Conservation (phyloP, 306 rosid genomes). For the Quercus ilex region DNA sequence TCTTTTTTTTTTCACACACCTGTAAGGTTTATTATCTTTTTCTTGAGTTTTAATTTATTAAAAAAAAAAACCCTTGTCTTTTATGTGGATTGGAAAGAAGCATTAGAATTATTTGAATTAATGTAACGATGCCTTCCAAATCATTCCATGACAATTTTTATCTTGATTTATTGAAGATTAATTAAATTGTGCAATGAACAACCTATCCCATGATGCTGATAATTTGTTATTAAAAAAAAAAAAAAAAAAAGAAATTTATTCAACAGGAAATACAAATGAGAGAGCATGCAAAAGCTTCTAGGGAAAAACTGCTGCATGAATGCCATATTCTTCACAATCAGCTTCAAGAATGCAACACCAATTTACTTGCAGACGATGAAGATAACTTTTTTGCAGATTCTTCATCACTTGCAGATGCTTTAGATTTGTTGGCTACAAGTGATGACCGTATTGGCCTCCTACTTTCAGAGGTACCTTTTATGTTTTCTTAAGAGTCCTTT, state of each 20-base stretch:
- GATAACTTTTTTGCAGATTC: constrained; percentile 25
- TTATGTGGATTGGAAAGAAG: background rate
- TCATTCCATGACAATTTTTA: background rate
- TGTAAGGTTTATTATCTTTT: too few relatives aligned
- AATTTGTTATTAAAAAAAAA: constrained; percentile 4
- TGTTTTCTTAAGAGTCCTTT: constrained; percentile 2
- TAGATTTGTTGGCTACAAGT: constrained; percentile 51
- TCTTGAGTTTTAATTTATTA: too few relatives aligned
- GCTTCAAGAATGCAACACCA: constrained; percentile 65
- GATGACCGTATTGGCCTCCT: constrained; percentile 63
- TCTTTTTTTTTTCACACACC: too few relatives aligned
- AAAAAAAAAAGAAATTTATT: constrained; percentile 48
- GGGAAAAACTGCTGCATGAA: constrained; percentile 49
- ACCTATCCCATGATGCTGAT: constrained; percentile 12
- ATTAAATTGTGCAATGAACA: constrained; percentile 13
- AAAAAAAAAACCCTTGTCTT: too few relatives aligned
- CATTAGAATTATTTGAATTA: background rate
- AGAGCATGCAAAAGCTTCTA: constrained; percentile 45
- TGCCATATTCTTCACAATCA: constrained; percentile 55
- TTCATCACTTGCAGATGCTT: constrained; percentile 50
- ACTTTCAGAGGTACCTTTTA: constrained; percentile 59
- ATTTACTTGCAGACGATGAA: constrained; percentile 37
- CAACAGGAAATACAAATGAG: constrained; percentile 58
- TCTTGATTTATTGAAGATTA: constrained; percentile 7
- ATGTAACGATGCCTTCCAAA: constrained; percentile 16